Evolutionary conservation across 2,329 filamentous ascomycete genomes (phyloP).

Genomic region (Clonostachys chloroleuca): DNA sequence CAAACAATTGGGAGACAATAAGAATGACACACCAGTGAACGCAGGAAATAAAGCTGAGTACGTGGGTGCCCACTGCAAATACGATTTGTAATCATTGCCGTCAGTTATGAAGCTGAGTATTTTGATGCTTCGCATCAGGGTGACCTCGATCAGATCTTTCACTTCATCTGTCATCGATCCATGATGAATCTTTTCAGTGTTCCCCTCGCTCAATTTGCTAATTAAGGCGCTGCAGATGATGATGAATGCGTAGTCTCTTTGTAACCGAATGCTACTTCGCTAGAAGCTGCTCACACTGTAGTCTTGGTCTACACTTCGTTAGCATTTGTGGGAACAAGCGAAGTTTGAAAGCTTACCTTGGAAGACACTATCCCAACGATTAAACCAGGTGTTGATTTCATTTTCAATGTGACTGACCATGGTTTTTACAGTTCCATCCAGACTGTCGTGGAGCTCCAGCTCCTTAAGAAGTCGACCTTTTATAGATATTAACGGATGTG

Average conservation of each 20-base stretch:
- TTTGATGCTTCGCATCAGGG: neutral
- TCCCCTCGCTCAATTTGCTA: neutral
- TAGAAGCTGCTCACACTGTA: neutral
- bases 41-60: neutral
- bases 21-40: neutral
- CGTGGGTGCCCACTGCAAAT: neutral
- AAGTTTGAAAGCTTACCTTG: neutral
- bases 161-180: neutral
- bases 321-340: no score
- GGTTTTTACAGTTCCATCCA: neutral
- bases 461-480: neutral
- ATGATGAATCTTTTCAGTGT: neutral
- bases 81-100: neutral
- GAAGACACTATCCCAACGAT: neutral
- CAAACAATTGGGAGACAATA: neutral
- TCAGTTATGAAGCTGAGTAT: neutral
- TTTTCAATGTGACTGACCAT: neutral
- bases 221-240: neutral
- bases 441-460: neutral
- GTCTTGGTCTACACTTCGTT: neutral
- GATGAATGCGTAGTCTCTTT: slow-evolving; percentile 1
- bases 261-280: neutral
- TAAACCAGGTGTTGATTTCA: neutral
- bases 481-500: neutral
- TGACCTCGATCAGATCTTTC: neutral